A percentile compares a stretch with the other conserved stretches of the same genome.
Conservation (phyloP, 768 basidiomycete genomes). For the Lactarius pseudohatsudake region DNA sequence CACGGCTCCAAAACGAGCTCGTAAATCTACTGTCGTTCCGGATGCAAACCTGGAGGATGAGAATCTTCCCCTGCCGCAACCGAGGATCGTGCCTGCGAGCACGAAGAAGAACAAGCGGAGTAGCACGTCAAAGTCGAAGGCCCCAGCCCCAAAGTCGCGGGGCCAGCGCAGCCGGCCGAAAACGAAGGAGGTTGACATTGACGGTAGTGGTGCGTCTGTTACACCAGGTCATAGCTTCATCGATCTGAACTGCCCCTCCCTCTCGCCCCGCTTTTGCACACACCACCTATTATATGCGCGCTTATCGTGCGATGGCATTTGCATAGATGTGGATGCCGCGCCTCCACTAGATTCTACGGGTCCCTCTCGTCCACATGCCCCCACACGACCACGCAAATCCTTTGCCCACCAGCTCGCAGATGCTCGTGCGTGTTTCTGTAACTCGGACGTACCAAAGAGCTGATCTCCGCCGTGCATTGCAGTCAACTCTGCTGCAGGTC, state of each 20-base stretch:
- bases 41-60: background rate
- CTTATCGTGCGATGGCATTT: background rate
- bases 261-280: background rate
- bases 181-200: background rate
- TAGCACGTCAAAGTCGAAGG: background rate
- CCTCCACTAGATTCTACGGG: background rate
- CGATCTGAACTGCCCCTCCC: background rate
- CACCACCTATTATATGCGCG: background rate
- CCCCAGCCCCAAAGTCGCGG: background rate
- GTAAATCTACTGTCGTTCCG: background rate
- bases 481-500: conserved; percentile 1
- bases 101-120: background rate
- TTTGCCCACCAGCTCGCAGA: conserved; percentile 15
- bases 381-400: background rate
- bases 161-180: background rate
- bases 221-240: background rate
- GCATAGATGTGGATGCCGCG: background rate
- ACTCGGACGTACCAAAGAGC: background rate
- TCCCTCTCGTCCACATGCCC: background rate
- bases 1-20: background rate
- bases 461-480: background rate
- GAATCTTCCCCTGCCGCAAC: background rate
- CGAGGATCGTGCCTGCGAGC: background rate
- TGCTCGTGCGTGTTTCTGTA: conserved; percentile 8
- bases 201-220: conserved; percentile 5